phyloP scores from a whole-genome alignment of 129 eudicot species.

The Escallonia rubra region DNA sequence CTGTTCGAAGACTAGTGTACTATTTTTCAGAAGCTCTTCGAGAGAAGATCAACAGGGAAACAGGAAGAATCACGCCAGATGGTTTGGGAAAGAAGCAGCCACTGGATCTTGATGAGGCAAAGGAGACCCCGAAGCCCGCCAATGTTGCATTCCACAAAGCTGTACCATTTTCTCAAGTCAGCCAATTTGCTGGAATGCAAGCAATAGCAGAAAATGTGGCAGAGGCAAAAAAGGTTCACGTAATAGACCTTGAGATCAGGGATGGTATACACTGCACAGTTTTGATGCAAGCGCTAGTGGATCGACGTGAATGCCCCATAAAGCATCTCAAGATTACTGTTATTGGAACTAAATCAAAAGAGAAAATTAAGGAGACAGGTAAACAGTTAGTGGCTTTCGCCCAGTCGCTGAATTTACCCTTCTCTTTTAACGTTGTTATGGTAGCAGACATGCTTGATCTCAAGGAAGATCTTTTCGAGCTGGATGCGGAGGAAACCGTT shows the following conservation, averaged over 20 bases:
- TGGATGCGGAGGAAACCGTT: slow-evolving; percentile 34
- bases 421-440: slow-evolving; percentile 39
- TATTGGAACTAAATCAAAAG: slow-evolving; percentile 19
- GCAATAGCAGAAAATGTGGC: slow-evolving; percentile 30
- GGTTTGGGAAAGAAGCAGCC: not conserved
- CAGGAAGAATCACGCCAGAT: slow-evolving; percentile 12
- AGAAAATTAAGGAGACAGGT: slow-evolving; percentile 32
- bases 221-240: slow-evolving; percentile 23
- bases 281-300: slow-evolving; percentile 40
- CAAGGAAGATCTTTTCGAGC: slow-evolving; percentile 17
- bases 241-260: slow-evolving; percentile 32
- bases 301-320: slow-evolving; percentile 17
- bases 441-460: slow-evolving; percentile 36
- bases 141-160: slow-evolving; percentile 18
- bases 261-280: slow-evolving; percentile 29
- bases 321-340: slow-evolving; percentile 38
- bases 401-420: slow-evolving; percentile 24
- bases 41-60: slow-evolving; percentile 39
- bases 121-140: slow-evolving; percentile 9
- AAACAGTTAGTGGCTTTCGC: slow-evolving; percentile 31
- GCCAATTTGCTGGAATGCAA: slow-evolving; percentile 27
- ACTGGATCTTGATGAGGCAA: slow-evolving; percentile 12
- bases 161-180: slow-evolving; percentile 35
- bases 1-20: slow-evolving; percentile 43
- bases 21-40: slow-evolving; percentile 49